Conservation (phyloP, 2,329 filamentous ascomycete genomes). For the Herpotrichia juniperi region DNA sequence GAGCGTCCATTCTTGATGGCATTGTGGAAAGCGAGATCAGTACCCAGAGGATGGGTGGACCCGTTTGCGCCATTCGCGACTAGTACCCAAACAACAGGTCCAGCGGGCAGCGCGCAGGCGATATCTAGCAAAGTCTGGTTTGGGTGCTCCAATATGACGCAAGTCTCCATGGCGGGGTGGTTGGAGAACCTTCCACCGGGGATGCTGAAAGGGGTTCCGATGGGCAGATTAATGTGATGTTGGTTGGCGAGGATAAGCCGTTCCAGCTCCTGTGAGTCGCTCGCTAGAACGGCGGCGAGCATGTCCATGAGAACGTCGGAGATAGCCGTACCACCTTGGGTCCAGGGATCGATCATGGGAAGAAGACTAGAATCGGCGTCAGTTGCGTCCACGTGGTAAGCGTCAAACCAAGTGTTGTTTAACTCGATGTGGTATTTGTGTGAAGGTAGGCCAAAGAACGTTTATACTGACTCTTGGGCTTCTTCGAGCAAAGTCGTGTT, state of each 20-base stretch:
- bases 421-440: not conserved
- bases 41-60: slow-evolving; percentile 37
- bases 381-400: not conserved
- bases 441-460: not conserved
- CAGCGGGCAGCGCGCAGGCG: slow-evolving; percentile 36
- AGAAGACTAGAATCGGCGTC: slow-evolving; percentile 4
- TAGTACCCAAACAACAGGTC: slow-evolving; percentile 32
- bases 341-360: slow-evolving; percentile 18
- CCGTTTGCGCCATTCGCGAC: slow-evolving; percentile 35
- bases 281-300: slow-evolving; percentile 32
- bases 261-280: slow-evolving; percentile 31
- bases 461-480: slow-evolving; percentile 11
- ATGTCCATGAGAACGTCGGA: slow-evolving; percentile 31
- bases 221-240: slow-evolving; percentile 33
- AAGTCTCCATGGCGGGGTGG: slow-evolving; percentile 29
- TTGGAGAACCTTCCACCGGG: slow-evolving; percentile 28
- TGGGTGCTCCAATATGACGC: slow-evolving; percentile 38
- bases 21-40: slow-evolving; percentile 41
- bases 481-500: slow-evolving; percentile 3
- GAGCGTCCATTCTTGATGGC: slow-evolving; percentile 41
- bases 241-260: slow-evolving; percentile 28
- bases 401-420: not conserved
- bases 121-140: slow-evolving; percentile 40
- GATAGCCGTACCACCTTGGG: slow-evolving; percentile 13
- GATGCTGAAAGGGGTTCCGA: slow-evolving; percentile 36